phyloP scores from a whole-genome alignment of 2,329 filamentous ascomycete species.

The Grosmannia clavigera region DNA sequence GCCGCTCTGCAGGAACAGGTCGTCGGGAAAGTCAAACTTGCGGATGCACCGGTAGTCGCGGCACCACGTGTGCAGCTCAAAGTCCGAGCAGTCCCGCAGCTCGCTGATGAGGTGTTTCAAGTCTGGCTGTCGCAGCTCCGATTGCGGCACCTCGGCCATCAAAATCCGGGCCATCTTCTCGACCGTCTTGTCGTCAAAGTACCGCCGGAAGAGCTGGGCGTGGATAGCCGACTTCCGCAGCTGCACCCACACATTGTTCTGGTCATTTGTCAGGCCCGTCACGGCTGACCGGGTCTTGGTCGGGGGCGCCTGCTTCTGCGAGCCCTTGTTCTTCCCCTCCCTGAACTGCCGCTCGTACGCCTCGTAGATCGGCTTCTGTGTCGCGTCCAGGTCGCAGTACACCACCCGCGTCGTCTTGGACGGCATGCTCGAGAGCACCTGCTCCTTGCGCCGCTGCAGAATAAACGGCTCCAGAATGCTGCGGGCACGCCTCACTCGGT shows the following conservation, averaged over 20 bases:
- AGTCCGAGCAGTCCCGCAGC: constrained; percentile 47
- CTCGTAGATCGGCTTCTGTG: constrained; percentile 64
- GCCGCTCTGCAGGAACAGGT: constrained; percentile 52
- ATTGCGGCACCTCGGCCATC: constrained; percentile 52
- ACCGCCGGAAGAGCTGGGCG: constrained; percentile 70
- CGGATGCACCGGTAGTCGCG: constrained; percentile 43
- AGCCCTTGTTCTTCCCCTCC: constrained; percentile 38
- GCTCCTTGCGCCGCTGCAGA: constrained; percentile 81
- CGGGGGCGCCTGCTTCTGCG: constrained; percentile 19
- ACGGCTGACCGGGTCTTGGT: constrained; percentile 19
- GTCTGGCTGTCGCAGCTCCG: constrained; percentile 39
- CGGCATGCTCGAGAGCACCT: constrained; percentile 77
- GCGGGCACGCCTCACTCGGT: constrained; percentile 75
- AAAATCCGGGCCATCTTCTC: constrained; percentile 61
- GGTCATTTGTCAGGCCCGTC: constrained; percentile 34
- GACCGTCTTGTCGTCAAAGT: constrained; percentile 65
- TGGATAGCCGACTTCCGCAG: constrained; percentile 88
- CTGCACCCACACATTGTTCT: constrained; percentile 73
- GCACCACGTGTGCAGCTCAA: constrained; percentile 54
- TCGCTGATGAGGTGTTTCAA: constrained; percentile 42
- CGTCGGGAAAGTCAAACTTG: constrained; percentile 39
- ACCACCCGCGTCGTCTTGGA: constrained; percentile 66
- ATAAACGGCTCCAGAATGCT: constrained; percentile 95
- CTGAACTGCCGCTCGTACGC: constrained; percentile 51
- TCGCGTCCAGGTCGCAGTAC: constrained; percentile 64